Evolutionary conservation across 352 stramenopile species (phyloP).

Genomic region (Bremia lactucae): DNA sequence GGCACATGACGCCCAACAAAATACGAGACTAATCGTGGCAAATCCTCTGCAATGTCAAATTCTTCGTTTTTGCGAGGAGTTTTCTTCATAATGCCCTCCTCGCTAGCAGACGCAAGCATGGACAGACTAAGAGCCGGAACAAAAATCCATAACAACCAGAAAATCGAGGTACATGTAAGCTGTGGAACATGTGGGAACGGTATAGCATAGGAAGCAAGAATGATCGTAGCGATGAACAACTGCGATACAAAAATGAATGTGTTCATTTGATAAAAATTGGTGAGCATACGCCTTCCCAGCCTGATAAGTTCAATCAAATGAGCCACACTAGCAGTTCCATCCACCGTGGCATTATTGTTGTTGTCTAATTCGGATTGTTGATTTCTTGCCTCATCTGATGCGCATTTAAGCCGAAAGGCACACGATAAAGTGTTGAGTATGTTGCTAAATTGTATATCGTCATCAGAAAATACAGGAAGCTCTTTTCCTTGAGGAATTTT

Average conservation of each 20-base stretch:
- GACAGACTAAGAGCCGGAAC: slow-evolving; percentile 64
- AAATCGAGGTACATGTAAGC: slow-evolving; percentile 64
- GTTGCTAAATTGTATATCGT: slow-evolving; percentile 74
- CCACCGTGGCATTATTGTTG: slow-evolving; percentile 20
- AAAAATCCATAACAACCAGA: slow-evolving; percentile 76
- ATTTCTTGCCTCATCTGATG: slow-evolving; percentile 8
- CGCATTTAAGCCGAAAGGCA: slow-evolving; percentile 51
- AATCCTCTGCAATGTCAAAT: slow-evolving; percentile 45
- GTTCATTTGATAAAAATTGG: slow-evolving; percentile 76
- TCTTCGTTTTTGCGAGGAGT: slow-evolving; percentile 80
- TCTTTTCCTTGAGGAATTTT: slow-evolving; percentile 42
- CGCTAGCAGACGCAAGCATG: slow-evolving; percentile 62
- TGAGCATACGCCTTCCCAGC: slow-evolving; percentile 66
- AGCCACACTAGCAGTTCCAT: slow-evolving; percentile 34
- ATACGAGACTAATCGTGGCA: slow-evolving; percentile 47
- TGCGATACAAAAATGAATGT: slow-evolving; percentile 82
- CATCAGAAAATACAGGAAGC: slow-evolving; percentile 50
- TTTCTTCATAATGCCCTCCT: slow-evolving; percentile 72
- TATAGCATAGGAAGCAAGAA: slow-evolving; percentile 51
- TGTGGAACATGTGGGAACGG: slow-evolving; percentile 72
- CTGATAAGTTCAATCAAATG: slow-evolving; percentile 77
- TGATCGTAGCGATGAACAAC: slow-evolving; percentile 65
- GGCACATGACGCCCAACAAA: slow-evolving; percentile 66
- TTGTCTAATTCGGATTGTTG: slow-evolving; percentile 2
- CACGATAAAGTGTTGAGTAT: slow-evolving; percentile 77